Evolutionary conservation across 139 green algal species (phyloP).

Genomic region (Zygnema cylindricum): DNA sequence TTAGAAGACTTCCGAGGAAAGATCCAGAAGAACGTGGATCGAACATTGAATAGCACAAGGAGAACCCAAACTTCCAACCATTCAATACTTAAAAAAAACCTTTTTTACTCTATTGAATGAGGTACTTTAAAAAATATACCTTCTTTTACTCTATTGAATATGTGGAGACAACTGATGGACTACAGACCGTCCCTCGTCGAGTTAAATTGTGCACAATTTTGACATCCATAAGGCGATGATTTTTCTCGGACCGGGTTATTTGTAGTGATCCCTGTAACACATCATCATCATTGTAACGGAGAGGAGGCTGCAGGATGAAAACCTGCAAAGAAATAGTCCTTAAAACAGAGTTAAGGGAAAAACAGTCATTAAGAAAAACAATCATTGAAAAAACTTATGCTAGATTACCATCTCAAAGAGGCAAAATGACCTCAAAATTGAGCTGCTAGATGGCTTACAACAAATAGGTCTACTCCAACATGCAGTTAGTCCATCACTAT

Average conservation of each 20-base stretch:
- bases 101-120: no score
- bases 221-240: constrained; percentile 84
- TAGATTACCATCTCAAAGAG: constrained; percentile 14
- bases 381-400: neutral
- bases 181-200: neutral
- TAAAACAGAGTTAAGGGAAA: no score
- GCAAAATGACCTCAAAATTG: constrained; percentile 15
- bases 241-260: constrained; percentile 75
- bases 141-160: constrained; percentile 48
- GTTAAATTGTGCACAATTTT: neutral
- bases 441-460: constrained; percentile 12
- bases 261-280: constrained; percentile 68
- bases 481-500: neutral
- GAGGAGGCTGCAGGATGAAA: constrained; percentile 73
- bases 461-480: constrained; percentile 25
- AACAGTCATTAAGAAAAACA: neutral
- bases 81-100: no score
- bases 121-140: no score
- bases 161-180: neutral
- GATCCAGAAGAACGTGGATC: no score
- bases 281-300: constrained; percentile 66
- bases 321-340: constrained; percentile 54
- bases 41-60: no score
- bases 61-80: no score
- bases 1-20: no score